phyloP scores from a whole-genome alignment of 352 stramenopile genomes.

The Globisporangium echinulatum region DNA sequence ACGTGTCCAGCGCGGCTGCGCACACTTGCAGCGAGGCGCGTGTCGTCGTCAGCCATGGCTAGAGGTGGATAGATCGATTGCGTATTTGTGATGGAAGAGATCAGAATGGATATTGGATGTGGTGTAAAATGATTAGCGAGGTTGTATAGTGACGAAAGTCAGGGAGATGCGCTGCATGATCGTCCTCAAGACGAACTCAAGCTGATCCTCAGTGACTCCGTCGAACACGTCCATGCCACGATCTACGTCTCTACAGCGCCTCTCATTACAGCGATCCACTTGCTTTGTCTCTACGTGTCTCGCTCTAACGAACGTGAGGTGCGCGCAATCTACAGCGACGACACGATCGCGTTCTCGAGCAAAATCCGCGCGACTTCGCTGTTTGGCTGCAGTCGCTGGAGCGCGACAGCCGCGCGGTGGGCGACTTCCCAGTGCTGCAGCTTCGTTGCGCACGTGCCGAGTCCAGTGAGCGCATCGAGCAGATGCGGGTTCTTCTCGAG shows the following conservation, averaged over 20 bases:
- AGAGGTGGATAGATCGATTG: neutral
- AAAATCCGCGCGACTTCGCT: conserved; percentile 59
- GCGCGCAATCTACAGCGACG: conserved; percentile 25
- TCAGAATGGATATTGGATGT: neutral
- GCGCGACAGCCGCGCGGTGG: conserved; percentile 41
- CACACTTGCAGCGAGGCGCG: conserved; percentile 43
- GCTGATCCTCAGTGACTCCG: too few relatives aligned
- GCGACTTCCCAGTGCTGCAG: conserved; percentile 57
- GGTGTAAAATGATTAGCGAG: neutral
- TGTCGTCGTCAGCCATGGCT: conserved; percentile 54
- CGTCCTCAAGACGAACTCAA: neutral
- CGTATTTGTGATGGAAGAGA: neutral
- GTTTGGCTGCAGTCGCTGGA: conserved; percentile 55
- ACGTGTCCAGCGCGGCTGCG: conserved; percentile 57
- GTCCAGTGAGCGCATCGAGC: conserved; percentile 59
- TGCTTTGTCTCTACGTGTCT: neutral
- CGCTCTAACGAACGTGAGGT: too few relatives aligned
- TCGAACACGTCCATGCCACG: neutral
- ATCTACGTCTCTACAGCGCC: neutral
- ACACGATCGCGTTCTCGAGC: conserved; percentile 57
- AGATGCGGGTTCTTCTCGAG: conserved; percentile 65
- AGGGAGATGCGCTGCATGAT: neutral
- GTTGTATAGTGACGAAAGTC: neutral
- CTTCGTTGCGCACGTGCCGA: conserved; percentile 68
- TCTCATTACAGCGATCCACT: too few relatives aligned